Evolutionary conservation across 306 rosid species (phyloP).

Genomic region (Coriaria nepalensis): DNA sequence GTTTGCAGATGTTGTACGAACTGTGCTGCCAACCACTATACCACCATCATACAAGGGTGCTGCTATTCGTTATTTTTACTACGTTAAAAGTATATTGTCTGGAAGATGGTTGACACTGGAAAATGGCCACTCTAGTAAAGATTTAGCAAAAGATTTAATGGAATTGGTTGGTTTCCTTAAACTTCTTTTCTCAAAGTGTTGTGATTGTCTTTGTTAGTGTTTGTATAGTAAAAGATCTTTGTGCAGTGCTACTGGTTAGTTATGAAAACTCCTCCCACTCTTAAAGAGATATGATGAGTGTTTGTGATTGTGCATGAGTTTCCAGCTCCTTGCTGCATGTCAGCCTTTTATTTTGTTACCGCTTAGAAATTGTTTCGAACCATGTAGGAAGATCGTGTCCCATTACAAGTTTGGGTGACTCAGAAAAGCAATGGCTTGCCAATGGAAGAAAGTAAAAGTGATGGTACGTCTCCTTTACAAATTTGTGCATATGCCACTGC

Average conservation of each 20-base stretch:
- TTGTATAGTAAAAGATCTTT: too few species aligned
- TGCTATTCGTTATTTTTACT: constrained; percentile 76
- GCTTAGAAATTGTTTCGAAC: not conserved
- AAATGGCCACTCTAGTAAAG: constrained; percentile 62
- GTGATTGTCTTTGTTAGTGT: not conserved
- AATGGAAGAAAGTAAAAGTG: constrained; percentile 51
- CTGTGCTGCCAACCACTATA: constrained; percentile 44
- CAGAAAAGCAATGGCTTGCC: constrained; percentile 66
- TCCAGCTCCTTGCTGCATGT: too few species aligned
- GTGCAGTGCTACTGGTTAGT: too few species aligned
- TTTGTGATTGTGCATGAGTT: too few species aligned
- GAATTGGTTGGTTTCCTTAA: constrained; percentile 58
- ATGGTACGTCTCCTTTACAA: constrained; percentile 22
- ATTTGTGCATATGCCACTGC: constrained; percentile 8
- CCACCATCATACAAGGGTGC: constrained; percentile 99
- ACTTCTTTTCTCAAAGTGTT: constrained; percentile 15
- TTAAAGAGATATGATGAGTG: too few species aligned
- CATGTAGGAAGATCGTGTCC: constrained; percentile 79
- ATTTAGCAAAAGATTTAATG: constrained; percentile 41
- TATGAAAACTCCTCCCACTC: too few species aligned
- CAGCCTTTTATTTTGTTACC: not conserved
- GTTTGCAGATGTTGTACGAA: constrained; percentile 59
- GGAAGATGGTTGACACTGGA: constrained; percentile 81
- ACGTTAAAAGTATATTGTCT: constrained; percentile 47
- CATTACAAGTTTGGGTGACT: constrained; percentile 82